Conservation (phyloP, 495 filamentous ascomycete genomes). For the Podospora pseudoanserina region DNA sequence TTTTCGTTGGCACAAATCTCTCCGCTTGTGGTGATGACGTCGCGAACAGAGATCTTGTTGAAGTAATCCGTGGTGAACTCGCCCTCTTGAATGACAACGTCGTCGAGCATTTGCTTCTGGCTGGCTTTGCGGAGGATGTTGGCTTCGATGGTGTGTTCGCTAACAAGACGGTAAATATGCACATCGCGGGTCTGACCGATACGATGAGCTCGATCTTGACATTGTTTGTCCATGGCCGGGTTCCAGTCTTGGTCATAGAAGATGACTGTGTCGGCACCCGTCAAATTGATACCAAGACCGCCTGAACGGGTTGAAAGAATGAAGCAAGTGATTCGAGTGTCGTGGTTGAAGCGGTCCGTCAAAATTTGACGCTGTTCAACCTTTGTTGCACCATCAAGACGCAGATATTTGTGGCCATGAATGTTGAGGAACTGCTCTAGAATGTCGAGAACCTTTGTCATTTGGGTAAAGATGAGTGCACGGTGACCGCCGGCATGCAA, state of each 20-base stretch:
- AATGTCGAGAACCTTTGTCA: conserved; percentile 98
- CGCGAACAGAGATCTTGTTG: conserved; percentile 70
- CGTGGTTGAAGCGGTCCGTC: conserved; percentile 96
- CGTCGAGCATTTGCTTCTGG: conserved; percentile 96
- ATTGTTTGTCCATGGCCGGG: conserved; percentile 99
- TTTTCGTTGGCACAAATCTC: conserved; percentile 54
- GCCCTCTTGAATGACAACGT: conserved; percentile 97
- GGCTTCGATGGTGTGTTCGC: conserved; percentile 96
- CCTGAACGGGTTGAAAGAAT: conserved; percentile 94
- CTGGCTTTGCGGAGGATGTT: conserved; percentile 96
- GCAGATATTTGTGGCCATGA: conserved; percentile 86
- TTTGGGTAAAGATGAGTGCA: conserved; percentile 96
- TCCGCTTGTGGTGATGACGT: conserved; percentile 62
- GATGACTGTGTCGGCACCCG: conserved; percentile 95
- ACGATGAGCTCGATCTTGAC: conserved; percentile 94
- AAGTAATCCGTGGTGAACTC: conserved; percentile 98
- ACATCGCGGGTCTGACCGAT: conserved; percentile 98
- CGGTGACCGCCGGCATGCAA: conserved; percentile 88
- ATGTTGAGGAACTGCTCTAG: conserved; percentile 98
- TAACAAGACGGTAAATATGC: conserved; percentile 96
- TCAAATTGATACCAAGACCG: conserved; percentile 93
- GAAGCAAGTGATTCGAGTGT: conserved; percentile 85
- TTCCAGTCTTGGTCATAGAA: conserved; percentile 99
- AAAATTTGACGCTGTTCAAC: conserved; percentile 93
- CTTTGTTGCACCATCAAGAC: conserved; percentile 91